Evolutionary conservation across 1,284 basidiomycete genomes (phyloP).

Genomic region (Papiliotrema terrestris): DNA sequence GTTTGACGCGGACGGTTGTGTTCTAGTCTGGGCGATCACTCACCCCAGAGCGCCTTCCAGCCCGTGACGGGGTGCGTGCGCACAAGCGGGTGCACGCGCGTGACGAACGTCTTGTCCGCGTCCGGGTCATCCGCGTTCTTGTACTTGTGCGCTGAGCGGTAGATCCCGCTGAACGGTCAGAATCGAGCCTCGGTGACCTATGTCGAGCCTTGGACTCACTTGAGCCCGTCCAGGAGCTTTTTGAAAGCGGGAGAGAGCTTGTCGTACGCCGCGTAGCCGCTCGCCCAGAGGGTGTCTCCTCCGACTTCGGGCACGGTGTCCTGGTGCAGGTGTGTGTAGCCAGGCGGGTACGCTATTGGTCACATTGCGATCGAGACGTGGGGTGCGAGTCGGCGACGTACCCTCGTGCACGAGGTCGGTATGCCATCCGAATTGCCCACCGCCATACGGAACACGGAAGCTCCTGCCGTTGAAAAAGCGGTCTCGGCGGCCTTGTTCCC

Average conservation of each 20-base stretch:
- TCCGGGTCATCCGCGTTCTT: conserved; percentile 26
- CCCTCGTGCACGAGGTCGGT: conserved; percentile 65
- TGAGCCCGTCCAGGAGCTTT: conserved; percentile 29
- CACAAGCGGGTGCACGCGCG: conserved; percentile 61
- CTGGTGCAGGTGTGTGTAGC: conserved; percentile 55
- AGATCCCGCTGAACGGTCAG: conserved; percentile 18
- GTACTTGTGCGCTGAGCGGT: conserved; percentile 37
- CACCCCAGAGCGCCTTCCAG: conserved; percentile 63
- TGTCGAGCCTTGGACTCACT: conserved; percentile 52
- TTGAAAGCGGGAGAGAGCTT: conserved; percentile 33
- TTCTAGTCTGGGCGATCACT: too few species aligned
- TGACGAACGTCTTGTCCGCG: conserved; percentile 59
- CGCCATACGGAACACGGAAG: conserved; percentile 20
- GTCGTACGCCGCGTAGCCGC: conserved; percentile 54
- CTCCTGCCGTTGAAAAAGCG: conserved; percentile 6
- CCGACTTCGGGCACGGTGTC: conserved; percentile 53
- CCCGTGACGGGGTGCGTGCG: conserved; percentile 58
- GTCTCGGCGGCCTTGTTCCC: conserved; percentile 24
- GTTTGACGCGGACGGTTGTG: too few species aligned
- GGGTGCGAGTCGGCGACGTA: conserved; percentile 2
- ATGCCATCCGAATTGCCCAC: conserved; percentile 60
- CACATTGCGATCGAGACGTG: neutral
- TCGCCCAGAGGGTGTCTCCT: conserved; percentile 23
- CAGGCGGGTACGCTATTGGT: conserved; percentile 58
- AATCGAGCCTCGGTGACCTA: conserved; percentile 7